A percentile compares a stretch with the other conserved stretches of the same genome.
phyloP scores from a whole-genome alignment of 2,329 filamentous ascomycete genomes.

The Raffaelea arxii region DNA sequence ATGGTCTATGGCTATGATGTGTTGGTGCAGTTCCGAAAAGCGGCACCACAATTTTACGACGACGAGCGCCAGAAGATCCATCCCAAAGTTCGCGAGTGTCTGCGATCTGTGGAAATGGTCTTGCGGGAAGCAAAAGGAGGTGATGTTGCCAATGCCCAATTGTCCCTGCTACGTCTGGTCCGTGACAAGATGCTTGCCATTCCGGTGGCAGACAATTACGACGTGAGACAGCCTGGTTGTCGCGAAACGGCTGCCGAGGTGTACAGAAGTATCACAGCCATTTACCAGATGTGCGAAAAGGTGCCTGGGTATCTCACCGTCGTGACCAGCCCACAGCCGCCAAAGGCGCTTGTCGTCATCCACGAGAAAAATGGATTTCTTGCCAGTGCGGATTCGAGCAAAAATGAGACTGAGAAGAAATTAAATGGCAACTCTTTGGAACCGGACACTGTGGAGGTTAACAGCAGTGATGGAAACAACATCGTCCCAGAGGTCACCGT shows the following conservation, averaged over 20 bases:
- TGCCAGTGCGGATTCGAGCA: not conserved
- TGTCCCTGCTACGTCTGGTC: not conserved
- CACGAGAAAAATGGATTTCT: not conserved
- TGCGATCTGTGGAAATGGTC: not conserved
- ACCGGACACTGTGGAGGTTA: not conserved
- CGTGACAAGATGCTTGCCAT: not conserved
- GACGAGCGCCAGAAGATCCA: not conserved
- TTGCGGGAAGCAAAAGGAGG: not conserved
- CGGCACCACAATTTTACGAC: not conserved
- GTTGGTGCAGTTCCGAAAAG: not conserved
- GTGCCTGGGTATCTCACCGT: not conserved
- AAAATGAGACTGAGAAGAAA: not conserved
- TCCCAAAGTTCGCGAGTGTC: not conserved
- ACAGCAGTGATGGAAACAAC: not conserved
- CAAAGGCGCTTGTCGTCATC: not conserved
- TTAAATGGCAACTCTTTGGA: not conserved
- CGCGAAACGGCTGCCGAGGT: not conserved
- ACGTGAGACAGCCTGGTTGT: not conserved
- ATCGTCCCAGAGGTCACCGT: not conserved
- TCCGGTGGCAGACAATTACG: not conserved
- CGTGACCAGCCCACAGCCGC: not conserved
- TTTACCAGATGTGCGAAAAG: not conserved
- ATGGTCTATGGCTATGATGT: conserved; percentile 12
- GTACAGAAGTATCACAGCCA: not conserved
- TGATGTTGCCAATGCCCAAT: not conserved